phyloP scores from a whole-genome alignment of 805 yeast species.

The Yamadazyma nakazawae region DNA sequence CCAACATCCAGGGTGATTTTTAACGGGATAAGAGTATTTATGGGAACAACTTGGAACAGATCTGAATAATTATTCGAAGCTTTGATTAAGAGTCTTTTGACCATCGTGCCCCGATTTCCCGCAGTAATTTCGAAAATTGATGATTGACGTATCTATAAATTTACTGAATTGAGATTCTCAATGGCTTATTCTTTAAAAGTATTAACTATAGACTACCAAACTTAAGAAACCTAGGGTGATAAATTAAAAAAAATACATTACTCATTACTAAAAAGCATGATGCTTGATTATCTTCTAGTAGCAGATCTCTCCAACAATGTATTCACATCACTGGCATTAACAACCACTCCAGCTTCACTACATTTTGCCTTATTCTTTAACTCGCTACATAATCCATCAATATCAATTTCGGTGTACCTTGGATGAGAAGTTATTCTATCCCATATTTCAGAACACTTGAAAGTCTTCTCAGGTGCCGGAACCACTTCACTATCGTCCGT shows the following conservation, averaged over 20 bases:
- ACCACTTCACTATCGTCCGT: conserved; percentile 43
- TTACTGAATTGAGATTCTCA: neutral
- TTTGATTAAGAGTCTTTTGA: conserved; percentile 31
- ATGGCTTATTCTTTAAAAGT: neutral
- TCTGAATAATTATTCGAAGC: conserved; percentile 27
- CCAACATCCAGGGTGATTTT: conserved; percentile 39
- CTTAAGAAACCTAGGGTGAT: neutral
- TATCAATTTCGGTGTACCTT: conserved; percentile 86
- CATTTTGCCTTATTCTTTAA: conserved; percentile 92
- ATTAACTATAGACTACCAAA: neutral
- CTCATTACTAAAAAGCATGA: neutral
- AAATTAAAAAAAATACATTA: neutral
- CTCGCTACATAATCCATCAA: conserved; percentile 89
- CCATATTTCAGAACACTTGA: conserved; percentile 91
- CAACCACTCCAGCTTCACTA: conserved; percentile 87
- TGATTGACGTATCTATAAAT: neutral
- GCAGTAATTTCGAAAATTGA: neutral
- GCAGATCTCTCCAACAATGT: conserved; percentile 38
- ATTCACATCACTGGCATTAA: conserved; percentile 77
- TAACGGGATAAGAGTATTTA: conserved; percentile 40
- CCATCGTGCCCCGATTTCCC: conserved; percentile 7
- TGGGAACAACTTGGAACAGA: conserved; percentile 33
- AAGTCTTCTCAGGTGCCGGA: conserved; percentile 60
- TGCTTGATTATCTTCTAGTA: neutral
- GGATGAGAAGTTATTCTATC: conserved; percentile 95